Base-by-base conservation (phyloP, 2,329 filamentous ascomycete species). In the Aureobasidium musti region DNA sequence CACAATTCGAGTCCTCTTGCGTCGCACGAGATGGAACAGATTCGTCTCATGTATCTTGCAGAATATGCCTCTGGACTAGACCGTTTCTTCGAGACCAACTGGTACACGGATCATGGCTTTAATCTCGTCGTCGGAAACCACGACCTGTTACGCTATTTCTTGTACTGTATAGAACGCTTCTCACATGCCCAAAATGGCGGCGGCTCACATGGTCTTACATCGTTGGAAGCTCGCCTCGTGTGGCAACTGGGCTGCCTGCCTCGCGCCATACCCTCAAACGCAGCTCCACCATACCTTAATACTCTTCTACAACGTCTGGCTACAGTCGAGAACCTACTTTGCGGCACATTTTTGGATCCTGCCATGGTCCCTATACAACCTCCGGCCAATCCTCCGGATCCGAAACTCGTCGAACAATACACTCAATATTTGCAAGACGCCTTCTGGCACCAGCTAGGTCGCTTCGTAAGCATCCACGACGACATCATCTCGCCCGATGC, bases 381-480 rank as follows among this genome's bases (percentile, higher is more conserved):
- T 74, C 67, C 74, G 76, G 50, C 75, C 76, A n/a, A 72, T 73
- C 19, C 59, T 61, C 67, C 67, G 13, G 57, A 67, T 39, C 65
- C 65, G n/a, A 65, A 68, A 57, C 69, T 49, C 67, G 69, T 54
- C 63, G 64, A 66, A 17, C 52, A 47, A 30, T 66, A 66, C 35
- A 54, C 64, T 43, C 53, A 50, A 14, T 70, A 26, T 45, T 72
- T 75, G 67, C 78, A 77, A 67, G 73, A 76, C 39, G 72, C 71
- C 37, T 97, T 97, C 78, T 97, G 93, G 93, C 86, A 89, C 73
- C 84, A 86, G 30, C 82, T 97, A 19, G 92, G 87, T 60, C 85
- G 89, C 69, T 92, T 91, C 73, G 82, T 91, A 33, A 86, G 87
- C 45, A 80, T 87, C 23, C 85, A 84, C 35, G 84, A 87, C 69